Evolutionary conservation across 176 grass and related monocot genomes (phyloP).

Genomic region (Cenchrus americanus): DNA sequence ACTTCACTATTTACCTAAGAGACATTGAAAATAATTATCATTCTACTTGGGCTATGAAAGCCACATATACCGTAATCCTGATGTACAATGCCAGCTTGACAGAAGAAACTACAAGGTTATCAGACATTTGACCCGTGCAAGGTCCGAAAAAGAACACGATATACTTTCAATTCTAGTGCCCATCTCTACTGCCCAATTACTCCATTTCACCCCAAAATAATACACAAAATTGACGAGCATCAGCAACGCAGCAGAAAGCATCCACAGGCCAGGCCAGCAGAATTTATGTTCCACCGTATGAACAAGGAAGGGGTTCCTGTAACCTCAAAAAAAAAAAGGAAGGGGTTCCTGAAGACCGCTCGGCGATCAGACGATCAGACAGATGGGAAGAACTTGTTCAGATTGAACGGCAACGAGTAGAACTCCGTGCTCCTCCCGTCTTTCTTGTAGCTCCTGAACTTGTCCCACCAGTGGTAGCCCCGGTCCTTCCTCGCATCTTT

Average conservation of each 20-base stretch:
- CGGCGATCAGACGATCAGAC: slow-evolving; percentile 19
- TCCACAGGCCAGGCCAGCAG: slow-evolving; percentile 28
- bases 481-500: slow-evolving; percentile 70
- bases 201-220: slow-evolving; percentile 23
- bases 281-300: slow-evolving; percentile 19
- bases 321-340: too few relatives aligned
- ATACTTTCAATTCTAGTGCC: background rate
- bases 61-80: background rate
- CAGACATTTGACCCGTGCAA: slow-evolving; percentile 5
- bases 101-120: background rate
- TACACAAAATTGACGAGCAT: slow-evolving; percentile 47
- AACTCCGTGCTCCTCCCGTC: slow-evolving; percentile 84
- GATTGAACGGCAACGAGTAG: slow-evolving; percentile 79
- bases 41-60: slow-evolving; percentile 1
- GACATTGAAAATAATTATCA: background rate
- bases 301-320: background rate
- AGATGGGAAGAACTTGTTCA: slow-evolving; percentile 84
- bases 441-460: slow-evolving; percentile 70
- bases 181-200: slow-evolving; percentile 23
- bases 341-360: background rate
- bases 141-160: background rate
- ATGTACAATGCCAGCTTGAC: slow-evolving; percentile 22
- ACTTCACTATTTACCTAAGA: background rate
- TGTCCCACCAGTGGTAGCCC: slow-evolving; percentile 87
- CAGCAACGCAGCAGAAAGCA: background rate